Evolutionary conservation across 2,329 filamentous ascomycete species (phyloP).

Genomic region (Aureobasidium sp.): DNA sequence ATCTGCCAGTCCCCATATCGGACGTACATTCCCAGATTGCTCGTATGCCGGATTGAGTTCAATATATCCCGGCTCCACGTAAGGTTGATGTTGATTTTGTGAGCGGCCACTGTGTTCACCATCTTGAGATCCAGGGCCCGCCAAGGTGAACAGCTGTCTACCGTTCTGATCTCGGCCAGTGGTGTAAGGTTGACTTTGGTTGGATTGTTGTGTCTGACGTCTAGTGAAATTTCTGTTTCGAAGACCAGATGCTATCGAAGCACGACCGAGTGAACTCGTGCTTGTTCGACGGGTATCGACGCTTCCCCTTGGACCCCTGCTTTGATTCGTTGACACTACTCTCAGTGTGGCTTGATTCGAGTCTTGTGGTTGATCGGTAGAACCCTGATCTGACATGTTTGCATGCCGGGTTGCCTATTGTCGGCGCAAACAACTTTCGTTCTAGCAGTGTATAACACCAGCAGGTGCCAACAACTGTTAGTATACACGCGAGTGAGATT

Average conservation of each 20-base stretch:
- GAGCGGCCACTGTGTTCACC: background rate
- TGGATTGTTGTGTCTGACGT: background rate
- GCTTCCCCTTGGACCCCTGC: background rate
- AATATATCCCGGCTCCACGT: slow-evolving; percentile 6
- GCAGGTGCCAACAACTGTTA: background rate
- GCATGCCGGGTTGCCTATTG: too few relatives aligned
- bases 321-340: background rate
- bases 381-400: background rate
- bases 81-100: slow-evolving; percentile 18
- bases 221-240: background rate
- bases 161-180: background rate
- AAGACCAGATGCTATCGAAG: background rate
- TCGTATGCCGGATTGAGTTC: slow-evolving; percentile 4
- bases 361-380: background rate
- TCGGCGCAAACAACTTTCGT: background rate
- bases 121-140: background rate
- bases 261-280: background rate
- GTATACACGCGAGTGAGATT: too few relatives aligned
- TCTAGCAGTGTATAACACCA: background rate
- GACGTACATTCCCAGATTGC: background rate
- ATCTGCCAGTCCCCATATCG: background rate
- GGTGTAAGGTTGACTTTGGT: background rate
- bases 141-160: background rate
- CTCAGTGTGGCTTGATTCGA: background rate
- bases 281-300: background rate